Base-by-base conservation (phyloP, 2,329 filamentous ascomycete species). In the Neonectria ditissima region DNA sequence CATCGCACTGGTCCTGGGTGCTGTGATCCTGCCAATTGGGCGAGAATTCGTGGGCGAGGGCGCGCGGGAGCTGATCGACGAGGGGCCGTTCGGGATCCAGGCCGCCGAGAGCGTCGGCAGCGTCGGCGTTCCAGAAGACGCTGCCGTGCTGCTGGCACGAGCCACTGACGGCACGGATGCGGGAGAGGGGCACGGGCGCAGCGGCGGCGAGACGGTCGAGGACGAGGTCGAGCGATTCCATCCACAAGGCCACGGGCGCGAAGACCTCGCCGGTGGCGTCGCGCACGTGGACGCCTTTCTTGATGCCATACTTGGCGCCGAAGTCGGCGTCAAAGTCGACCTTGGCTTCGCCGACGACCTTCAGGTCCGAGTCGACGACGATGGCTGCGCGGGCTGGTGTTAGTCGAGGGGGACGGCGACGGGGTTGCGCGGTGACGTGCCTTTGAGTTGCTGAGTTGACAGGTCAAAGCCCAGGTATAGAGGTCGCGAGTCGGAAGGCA, bases 21-120 rank as follows among this genome's bases (percentile, higher is more conserved):
- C 94, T 97, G 65, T 94, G 91, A 78, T 99, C 96, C 81, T 98
- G 96, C 96, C 96, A 99, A 78, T 98, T 99, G 8, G 96, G 96
- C 69, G 93, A 94, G 80, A 90, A 94, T 5, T 92, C 90, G 77
- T 97, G 91, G 16, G 94, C 92, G 75, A 98, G 92, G 0, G 91
- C 92, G 3, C 80, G 82, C 10, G 82, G 79, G 26, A 98, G 82
- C 80, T 97, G 94, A 64, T 92, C 89, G 53, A 92, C 85, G 50
- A 98, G 81, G 1, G 85, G 80, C 75, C 86, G 87, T 20, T 80
- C 80, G 3, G 85, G 76, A 69, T 92, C 84, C 45, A 98, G 81
- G 13, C 74, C 81, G 4, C 77, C 80, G 45, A 98, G 84, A 45
- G 91, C 74, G 8, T 79, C 74, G 75, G 92, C 91, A 6, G 92